A percentile compares a stretch with the other conserved stretches of the same genome.
These are phyloP conservation scores for Colletotrichum gloeosporioides DNA, from an alignment of 2,329 filamentous ascomycete genomes.

Conservation along the genomic window DNA sequence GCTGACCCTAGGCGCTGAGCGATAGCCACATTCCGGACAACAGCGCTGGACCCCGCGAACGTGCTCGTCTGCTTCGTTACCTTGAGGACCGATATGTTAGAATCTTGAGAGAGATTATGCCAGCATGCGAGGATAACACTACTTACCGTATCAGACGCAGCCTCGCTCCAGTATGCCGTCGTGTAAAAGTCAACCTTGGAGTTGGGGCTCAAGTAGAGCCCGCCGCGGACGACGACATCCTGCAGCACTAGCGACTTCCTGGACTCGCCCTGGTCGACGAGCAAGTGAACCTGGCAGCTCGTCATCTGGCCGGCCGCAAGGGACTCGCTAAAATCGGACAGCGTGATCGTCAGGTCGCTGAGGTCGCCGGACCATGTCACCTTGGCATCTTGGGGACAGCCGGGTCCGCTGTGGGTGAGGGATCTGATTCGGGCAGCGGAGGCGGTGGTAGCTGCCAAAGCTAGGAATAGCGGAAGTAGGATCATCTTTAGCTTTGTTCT, in stretches of 20 bases:
- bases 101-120: not conserved
- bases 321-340: slow-evolving; percentile 42
- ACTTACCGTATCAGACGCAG: slow-evolving; percentile 7
- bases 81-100: not conserved
- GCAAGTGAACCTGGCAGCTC: slow-evolving; percentile 15
- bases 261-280: slow-evolving; percentile 10
- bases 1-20: slow-evolving; percentile 2
- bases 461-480: not conserved
- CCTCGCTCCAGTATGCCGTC: slow-evolving; percentile 16
- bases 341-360: slow-evolving; percentile 38
- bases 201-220: slow-evolving; percentile 12
- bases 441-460: not conserved
- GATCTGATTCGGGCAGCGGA: not conserved
- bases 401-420: slow-evolving; percentile 12
- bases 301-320: slow-evolving; percentile 37
- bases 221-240: slow-evolving; percentile 9
- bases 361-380: slow-evolving; percentile 22
- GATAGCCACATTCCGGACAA: slow-evolving; percentile 13
- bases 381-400: slow-evolving; percentile 2
- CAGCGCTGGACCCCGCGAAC: not conserved
- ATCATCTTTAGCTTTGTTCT: not conserved
- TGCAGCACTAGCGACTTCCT: slow-evolving; percentile 7
- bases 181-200: slow-evolving; percentile 11
- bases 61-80: slow-evolving; percentile 8
- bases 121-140: not conserved